A percentile compares a stretch with the other conserved stretches of the same genome.
Conservation (phyloP, 768 basidiomycete species). For the Trametes gibbosa region DNA sequence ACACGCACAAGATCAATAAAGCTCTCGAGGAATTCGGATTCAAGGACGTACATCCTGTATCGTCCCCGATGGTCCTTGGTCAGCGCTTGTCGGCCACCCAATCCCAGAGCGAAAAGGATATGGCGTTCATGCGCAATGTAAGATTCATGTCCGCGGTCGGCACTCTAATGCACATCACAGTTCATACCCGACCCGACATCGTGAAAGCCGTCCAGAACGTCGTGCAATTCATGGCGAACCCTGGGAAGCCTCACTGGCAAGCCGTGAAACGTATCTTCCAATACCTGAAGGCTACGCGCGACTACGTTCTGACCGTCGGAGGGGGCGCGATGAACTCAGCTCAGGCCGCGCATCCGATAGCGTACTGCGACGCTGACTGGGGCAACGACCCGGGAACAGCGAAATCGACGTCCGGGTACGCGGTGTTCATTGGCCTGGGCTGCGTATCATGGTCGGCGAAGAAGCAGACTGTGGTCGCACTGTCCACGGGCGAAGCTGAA, state of each 20-base stretch:
- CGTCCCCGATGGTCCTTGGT: conserved; percentile 30
- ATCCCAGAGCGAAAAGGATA: background rate
- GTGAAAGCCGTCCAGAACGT: conserved; percentile 34
- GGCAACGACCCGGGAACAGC: background rate
- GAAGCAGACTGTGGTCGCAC: conserved; percentile 37
- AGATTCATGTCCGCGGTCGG: conserved; percentile 31
- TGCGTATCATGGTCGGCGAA: conserved; percentile 40
- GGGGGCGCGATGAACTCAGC: background rate
- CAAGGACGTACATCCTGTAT: conserved; percentile 23
- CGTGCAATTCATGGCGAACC: conserved; percentile 34
- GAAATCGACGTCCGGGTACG: conserved; percentile 29
- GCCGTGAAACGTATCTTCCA: conserved; percentile 39
- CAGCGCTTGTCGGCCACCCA: conserved; percentile 19
- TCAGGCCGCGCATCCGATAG: background rate
- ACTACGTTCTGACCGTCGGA: conserved; percentile 9
- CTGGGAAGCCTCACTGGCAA: conserved; percentile 34
- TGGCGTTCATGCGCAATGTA: conserved; percentile 13
- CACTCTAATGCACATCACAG: conserved; percentile 34
- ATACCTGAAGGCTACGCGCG: conserved; percentile 37
- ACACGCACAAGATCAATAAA: conserved; percentile 31
- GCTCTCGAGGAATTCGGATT: conserved; percentile 31
- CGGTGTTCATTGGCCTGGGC: conserved; percentile 31
- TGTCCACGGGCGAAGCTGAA: conserved; percentile 44
- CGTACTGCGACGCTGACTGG: conserved; percentile 6
- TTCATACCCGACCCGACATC: conserved; percentile 40